These are phyloP conservation scores for Macroventuria anomochaeta DNA, from an alignment of 2,329 filamentous ascomycete genomes.

Conservation along the genomic window DNA sequence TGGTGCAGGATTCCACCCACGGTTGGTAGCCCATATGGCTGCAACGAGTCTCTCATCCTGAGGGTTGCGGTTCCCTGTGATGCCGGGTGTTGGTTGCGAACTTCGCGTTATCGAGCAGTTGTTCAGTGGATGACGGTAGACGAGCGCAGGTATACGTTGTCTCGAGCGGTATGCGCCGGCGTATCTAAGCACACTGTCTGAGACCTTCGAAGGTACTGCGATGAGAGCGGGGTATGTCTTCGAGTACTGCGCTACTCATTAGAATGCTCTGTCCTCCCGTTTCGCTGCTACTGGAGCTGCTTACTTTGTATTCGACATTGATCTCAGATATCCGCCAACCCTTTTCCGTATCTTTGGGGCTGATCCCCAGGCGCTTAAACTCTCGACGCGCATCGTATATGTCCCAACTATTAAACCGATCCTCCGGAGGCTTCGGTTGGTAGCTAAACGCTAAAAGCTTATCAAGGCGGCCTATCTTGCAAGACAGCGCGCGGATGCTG, in stretches of 20 bases:
- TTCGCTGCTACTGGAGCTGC: background rate
- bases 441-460: constrained; percentile 92
- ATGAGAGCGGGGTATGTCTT: constrained; percentile 89
- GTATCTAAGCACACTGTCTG: constrained; percentile 96
- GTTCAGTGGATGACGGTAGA: constrained; percentile 95
- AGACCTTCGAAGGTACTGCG: constrained; percentile 85
- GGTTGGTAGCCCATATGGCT: constrained; percentile 81
- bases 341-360: constrained; percentile 75
- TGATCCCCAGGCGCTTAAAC: constrained; percentile 86
- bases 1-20: constrained; percentile 42
- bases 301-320: constrained; percentile 80
- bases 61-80: constrained; percentile 86
- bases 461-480: constrained; percentile 81
- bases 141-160: constrained; percentile 84
- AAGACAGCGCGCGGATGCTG: constrained; percentile 80
- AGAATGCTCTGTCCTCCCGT: constrained; percentile 8
- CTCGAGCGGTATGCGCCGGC: constrained; percentile 88
- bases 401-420: constrained; percentile 77
- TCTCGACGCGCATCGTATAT: constrained; percentile 86
- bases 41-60: constrained; percentile 94
- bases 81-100: constrained; percentile 87
- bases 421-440: constrained; percentile 74
- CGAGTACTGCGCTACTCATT: constrained; percentile 66
- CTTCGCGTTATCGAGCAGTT: constrained; percentile 96
- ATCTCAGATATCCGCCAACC: constrained; percentile 91